A percentile compares a stretch with the other conserved stretches of the same genome.
Evolutionary conservation across 2,329 filamentous ascomycete species (phyloP).

Genomic region (Fusarium veterinarium): DNA sequence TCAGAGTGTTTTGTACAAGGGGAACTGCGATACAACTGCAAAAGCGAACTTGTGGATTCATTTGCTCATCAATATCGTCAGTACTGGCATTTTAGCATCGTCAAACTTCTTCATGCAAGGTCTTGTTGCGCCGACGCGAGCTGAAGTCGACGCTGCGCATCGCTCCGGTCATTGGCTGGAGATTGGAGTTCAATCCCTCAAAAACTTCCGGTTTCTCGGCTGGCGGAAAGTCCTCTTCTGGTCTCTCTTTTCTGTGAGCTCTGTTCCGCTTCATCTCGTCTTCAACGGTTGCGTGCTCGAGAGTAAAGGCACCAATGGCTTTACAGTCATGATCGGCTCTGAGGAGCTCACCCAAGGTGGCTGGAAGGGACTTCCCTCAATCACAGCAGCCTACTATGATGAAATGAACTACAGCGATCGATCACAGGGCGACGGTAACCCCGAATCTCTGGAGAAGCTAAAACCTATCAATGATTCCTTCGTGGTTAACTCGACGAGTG

Average conservation of each 20-base stretch:
- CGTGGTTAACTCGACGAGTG: not conserved
- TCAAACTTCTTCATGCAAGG: conserved; percentile 54
- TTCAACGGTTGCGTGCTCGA: conserved; percentile 25
- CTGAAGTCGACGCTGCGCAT: conserved; percentile 45
- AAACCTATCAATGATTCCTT: conserved; percentile 10
- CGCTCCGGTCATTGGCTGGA: conserved; percentile 28
- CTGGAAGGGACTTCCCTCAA: not conserved
- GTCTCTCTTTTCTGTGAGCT: conserved; percentile 14
- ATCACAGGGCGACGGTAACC: accelerated
- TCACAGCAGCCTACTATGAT: not conserved
- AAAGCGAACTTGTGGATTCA: conserved; percentile 27
- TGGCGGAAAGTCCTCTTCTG: conserved; percentile 18
- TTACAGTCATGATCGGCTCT: conserved; percentile 10
- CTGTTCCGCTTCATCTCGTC: conserved; percentile 20
- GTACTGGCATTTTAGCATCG: conserved; percentile 47
- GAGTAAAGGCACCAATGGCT: conserved; percentile 25
- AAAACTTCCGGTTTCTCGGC: conserved; percentile 26
- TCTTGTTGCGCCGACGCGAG: conserved; percentile 48
- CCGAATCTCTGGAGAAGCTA: not conserved
- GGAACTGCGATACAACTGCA: not conserved
- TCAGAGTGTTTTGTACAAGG: conserved; percentile 9
- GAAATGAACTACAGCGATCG: not conserved
- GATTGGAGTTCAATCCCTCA: conserved; percentile 39
- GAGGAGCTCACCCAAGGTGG: not conserved
- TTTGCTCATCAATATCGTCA: conserved; percentile 28